Conservation (phyloP, 306 rosid species). For the Cicer bijugum region DNA sequence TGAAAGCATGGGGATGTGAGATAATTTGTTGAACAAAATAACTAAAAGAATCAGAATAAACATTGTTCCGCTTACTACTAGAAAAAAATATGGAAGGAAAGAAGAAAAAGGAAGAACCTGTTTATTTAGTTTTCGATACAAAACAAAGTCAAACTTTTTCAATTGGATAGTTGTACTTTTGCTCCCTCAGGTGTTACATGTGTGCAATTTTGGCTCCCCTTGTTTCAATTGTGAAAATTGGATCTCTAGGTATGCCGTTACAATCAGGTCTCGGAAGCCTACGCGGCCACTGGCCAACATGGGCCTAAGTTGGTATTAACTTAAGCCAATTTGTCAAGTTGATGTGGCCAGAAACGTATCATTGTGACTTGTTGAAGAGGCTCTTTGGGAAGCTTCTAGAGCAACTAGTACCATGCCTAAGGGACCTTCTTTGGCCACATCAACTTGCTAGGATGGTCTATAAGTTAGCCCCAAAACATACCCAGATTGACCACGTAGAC, state of each 20-base stretch:
- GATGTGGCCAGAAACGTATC: background rate
- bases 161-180: constrained; percentile 4
- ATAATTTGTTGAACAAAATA: constrained; percentile 2
- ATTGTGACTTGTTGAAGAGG: background rate
- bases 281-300: background rate
- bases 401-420: background rate
- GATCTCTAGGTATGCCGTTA: constrained; percentile 1
- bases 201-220: background rate
- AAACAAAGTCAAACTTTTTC: background rate
- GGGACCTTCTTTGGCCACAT: background rate
- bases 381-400: constrained; percentile 11
- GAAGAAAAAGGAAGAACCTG: background rate
- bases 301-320: background rate
- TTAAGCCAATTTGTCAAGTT: constrained; percentile 4
- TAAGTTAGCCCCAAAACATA: background rate
- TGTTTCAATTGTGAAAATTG: background rate
- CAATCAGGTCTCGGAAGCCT: background rate
- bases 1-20: constrained; percentile 6
- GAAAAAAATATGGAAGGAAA: constrained; percentile 25
- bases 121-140: constrained; percentile 2
- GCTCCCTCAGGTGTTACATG: background rate
- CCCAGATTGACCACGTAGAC: background rate
- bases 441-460: background rate
- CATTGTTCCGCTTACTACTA: constrained; percentile 22
- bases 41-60: constrained; percentile 2